Conservation (phyloP, 495 filamentous ascomycete species). For the Trypethelium eluteriae region DNA sequence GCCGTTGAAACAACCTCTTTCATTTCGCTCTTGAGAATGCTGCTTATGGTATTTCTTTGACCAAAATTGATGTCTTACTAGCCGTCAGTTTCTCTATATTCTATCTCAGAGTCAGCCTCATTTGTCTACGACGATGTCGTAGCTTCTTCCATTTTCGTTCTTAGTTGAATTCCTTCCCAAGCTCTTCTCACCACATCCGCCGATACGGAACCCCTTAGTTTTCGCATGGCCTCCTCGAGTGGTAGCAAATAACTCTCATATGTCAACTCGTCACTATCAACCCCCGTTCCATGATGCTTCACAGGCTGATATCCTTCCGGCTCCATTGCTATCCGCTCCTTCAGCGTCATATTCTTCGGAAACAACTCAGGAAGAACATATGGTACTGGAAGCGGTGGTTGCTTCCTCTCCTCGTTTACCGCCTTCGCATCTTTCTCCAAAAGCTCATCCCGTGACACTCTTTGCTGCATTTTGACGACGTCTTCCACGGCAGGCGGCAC, state of each 20-base stretch:
- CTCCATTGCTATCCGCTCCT: conserved; percentile 36
- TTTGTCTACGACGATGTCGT: neutral
- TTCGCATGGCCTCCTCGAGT: conserved; percentile 37
- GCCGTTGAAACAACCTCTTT: too few species aligned
- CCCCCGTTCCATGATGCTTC: conserved; percentile 39
- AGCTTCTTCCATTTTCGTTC: conserved; percentile 30
- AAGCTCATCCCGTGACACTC: neutral
- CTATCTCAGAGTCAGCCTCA: neutral
- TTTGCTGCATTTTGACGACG: conserved; percentile 1
- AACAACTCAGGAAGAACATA: conserved; percentile 31
- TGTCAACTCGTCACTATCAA: conserved; percentile 40
- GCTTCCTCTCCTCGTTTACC: neutral
- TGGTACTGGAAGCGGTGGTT: neutral
- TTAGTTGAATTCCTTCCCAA: conserved; percentile 36
- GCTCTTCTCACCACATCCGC: conserved; percentile 39
- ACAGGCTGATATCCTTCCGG: conserved; percentile 36
- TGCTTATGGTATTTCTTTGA: too few species aligned
- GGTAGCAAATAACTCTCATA: conserved; percentile 39
- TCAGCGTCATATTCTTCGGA: conserved; percentile 32
- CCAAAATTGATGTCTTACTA: too few species aligned
- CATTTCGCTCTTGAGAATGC: too few species aligned
- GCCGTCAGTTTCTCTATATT: too few species aligned
- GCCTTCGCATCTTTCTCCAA: neutral
- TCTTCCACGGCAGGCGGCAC: conserved; percentile 38
- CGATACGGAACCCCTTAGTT: conserved; percentile 35